Conservation (phyloP, 306 rosid genomes). For the Vigna mungo region DNA sequence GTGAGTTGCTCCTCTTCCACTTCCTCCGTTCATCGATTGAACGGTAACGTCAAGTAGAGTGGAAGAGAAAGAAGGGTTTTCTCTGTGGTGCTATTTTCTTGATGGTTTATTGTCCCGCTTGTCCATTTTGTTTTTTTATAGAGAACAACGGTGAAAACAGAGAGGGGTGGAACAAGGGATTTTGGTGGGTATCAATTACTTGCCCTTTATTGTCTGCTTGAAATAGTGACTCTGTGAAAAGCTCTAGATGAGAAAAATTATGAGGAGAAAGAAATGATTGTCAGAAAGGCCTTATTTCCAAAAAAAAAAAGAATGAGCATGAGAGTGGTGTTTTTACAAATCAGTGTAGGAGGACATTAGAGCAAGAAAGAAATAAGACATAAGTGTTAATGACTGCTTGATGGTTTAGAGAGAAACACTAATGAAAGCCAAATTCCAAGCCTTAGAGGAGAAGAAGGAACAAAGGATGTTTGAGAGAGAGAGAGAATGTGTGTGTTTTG, state of each 20-base stretch:
- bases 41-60: conserved; percentile 86
- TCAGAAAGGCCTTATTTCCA: conserved; percentile 47
- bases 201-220: conserved; percentile 60
- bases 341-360: too few relatives aligned
- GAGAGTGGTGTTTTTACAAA: conserved; percentile 22
- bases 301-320: conserved; percentile 43
- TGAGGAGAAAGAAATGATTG: conserved; percentile 52
- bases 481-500: too few relatives aligned
- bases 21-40: conserved; percentile 71
- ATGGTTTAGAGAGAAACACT: too few relatives aligned
- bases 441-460: too few relatives aligned
- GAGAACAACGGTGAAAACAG: conserved; percentile 37
- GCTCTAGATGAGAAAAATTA: conserved; percentile 34
- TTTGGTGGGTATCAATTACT: conserved; percentile 56
- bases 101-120: conserved; percentile 56
- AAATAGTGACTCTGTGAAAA: conserved; percentile 44
- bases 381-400: too few relatives aligned
- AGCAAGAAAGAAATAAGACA: too few relatives aligned
- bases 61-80: conserved; percentile 92
- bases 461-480: too few relatives aligned
- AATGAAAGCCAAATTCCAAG: too few relatives aligned
- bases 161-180: conserved; percentile 47
- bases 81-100: conserved; percentile 58
- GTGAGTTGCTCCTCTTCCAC: conserved; percentile 47
- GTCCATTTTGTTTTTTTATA: conserved; percentile 56